Evolutionary conservation across 2,329 filamentous ascomycete species (phyloP).

Genomic region (Dactylellina parvicollis): DNA sequence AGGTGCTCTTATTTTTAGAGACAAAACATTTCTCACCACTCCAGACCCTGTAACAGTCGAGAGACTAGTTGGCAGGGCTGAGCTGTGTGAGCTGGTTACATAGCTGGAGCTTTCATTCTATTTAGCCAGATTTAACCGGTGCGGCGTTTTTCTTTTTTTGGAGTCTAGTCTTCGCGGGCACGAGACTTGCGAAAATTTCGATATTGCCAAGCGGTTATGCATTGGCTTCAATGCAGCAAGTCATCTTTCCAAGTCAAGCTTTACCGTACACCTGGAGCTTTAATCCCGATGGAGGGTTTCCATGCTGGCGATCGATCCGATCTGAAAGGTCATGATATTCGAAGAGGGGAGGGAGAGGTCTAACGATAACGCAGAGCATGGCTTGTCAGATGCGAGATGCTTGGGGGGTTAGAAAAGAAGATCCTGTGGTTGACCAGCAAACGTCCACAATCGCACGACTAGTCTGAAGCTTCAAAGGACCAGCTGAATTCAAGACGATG

Average conservation of each 20-base stretch:
- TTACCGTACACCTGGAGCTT: slow-evolving; percentile 7
- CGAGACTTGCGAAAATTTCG: slow-evolving; percentile 33
- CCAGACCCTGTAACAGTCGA: not conserved
- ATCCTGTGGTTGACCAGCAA: not conserved
- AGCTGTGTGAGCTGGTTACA: slow-evolving; percentile 41
- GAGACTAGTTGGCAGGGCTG: slow-evolving; percentile 40
- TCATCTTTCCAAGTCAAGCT: slow-evolving; percentile 48
- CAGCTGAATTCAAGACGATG: not conserved
- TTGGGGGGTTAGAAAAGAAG: not conserved
- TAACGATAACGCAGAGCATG: not conserved
- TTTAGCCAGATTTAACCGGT: slow-evolving; percentile 37
- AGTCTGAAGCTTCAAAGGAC: not conserved
- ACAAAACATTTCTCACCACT: slow-evolving; percentile 14
- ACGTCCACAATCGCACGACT: not conserved
- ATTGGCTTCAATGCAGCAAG: slow-evolving; percentile 50
- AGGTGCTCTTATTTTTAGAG: slow-evolving; percentile 54
- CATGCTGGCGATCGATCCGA: slow-evolving; percentile 12
- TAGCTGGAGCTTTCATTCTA: slow-evolving; percentile 4
- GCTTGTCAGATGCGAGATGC: slow-evolving; percentile 17
- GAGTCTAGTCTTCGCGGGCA: slow-evolving; percentile 25
- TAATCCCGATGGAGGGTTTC: slow-evolving; percentile 23
- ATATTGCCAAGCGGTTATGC: slow-evolving; percentile 42
- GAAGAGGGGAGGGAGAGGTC: not conserved
- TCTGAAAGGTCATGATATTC: not conserved
- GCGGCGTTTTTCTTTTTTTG: not conserved